Percentiles rank a stretch among this genome's conserved stretches.
phyloP scores from a whole-genome alignment of 306 rosid species.

The Gleditsia sinensis region DNA sequence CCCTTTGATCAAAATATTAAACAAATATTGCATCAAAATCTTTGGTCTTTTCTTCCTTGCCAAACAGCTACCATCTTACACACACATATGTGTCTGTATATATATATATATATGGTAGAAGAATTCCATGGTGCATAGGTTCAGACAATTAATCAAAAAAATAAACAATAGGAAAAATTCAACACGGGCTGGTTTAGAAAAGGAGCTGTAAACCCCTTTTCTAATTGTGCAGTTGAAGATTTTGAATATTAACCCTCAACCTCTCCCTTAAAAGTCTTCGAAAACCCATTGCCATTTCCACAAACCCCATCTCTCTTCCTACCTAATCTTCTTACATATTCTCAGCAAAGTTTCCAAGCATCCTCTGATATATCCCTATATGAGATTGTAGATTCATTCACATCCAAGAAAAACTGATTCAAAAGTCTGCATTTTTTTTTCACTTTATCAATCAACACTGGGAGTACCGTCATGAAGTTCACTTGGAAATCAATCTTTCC shows the following conservation, averaged over 20 bases:
- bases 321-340: neutral
- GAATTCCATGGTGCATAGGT: constrained; percentile 20
- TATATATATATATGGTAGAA: neutral
- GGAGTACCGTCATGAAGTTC: constrained; percentile 42
- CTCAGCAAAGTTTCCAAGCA: neutral
- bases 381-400: neutral
- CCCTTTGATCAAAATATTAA: constrained; percentile 8
- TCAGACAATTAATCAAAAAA: constrained; percentile 19
- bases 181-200: constrained; percentile 38
- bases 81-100: constrained; percentile 19
- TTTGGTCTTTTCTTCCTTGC: constrained; percentile 23
- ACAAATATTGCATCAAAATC: neutral
- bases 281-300: constrained; percentile 19
- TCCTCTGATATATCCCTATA: neutral
- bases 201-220: neutral
- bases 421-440: neutral
- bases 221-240: constrained; percentile 13
- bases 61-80: constrained; percentile 36
- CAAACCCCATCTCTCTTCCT: neutral
- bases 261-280: constrained; percentile 27
- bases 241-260: constrained; percentile 30
- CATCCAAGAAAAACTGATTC: constrained; percentile 4
- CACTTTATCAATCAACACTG: constrained; percentile 22
- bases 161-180: constrained; percentile 24
- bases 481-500: constrained; percentile 55